These are phyloP conservation scores for Phlebopus sp. DNA, from an alignment of 1,284 basidiomycete genomes.

Conservation along the genomic window DNA sequence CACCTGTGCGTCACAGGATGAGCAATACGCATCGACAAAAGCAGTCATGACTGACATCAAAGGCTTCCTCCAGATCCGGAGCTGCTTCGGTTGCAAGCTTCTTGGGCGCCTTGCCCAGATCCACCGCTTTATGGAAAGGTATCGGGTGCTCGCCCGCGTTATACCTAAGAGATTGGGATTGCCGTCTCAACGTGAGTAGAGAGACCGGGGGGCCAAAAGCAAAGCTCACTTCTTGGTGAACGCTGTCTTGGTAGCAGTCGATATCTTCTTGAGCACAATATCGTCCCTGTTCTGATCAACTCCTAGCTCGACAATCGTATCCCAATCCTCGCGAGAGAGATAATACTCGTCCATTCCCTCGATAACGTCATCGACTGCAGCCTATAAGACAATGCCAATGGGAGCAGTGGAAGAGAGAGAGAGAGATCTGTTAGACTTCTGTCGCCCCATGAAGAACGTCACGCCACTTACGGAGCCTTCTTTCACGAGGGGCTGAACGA, in stretches of 20 bases:
- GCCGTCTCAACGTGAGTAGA: not conserved
- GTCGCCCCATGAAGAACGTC: not conserved
- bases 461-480: slow-evolving; percentile 55
- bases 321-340: slow-evolving; percentile 93
- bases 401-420: slow-evolving; percentile 9
- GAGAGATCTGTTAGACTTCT: not conserved
- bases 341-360: slow-evolving; percentile 92
- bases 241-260: slow-evolving; percentile 75
- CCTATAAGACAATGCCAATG: too few species aligned
- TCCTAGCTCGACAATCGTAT: slow-evolving; percentile 90
- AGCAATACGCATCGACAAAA: not conserved
- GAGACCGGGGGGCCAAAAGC: slow-evolving; percentile 1
- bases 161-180: slow-evolving; percentile 52
- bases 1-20: slow-evolving; percentile 30
- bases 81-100: slow-evolving; percentile 70
- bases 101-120: slow-evolving; percentile 75
- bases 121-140: slow-evolving; percentile 83
- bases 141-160: slow-evolving; percentile 87
- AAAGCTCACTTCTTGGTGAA: slow-evolving; percentile 76
- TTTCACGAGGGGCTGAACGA: slow-evolving; percentile 79
- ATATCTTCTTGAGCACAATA: slow-evolving; percentile 78
- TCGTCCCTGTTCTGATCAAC: slow-evolving; percentile 80
- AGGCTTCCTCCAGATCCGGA: slow-evolving; percentile 89
- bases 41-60: slow-evolving; percentile 42
- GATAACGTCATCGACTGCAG: slow-evolving; percentile 81